These are phyloP conservation scores for Xerocomellus chrysenteron DNA, from an alignment of 768 basidiomycete genomes.

Conservation along the genomic window DNA sequence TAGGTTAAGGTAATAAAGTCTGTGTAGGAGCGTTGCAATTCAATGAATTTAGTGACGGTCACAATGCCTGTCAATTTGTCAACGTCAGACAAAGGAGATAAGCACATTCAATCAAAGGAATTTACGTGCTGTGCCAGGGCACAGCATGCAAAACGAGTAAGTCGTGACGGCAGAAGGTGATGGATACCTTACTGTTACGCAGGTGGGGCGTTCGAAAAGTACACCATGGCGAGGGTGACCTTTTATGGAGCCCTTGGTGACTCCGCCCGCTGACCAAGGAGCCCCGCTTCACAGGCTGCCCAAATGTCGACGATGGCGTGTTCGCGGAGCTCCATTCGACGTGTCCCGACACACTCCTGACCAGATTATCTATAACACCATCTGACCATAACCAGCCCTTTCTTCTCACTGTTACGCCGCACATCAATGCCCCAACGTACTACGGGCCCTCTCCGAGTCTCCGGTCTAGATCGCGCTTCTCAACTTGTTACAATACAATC, in stretches of 20 bases:
- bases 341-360: background rate
- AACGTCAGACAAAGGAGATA: slow-evolving; percentile 1
- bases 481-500: background rate
- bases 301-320: background rate
- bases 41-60: slow-evolving; percentile 21
- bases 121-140: background rate
- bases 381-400: slow-evolving; percentile 11
- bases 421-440: background rate
- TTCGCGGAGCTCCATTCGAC: slow-evolving; percentile 8
- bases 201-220: background rate
- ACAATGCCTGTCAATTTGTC: slow-evolving; percentile 8
- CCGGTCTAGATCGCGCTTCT: background rate
- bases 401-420: slow-evolving; percentile 10
- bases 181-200: slow-evolving; percentile 12
- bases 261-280: background rate
- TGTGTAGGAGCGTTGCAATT: slow-evolving; percentile 9
- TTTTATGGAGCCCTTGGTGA: background rate
- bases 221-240: background rate
- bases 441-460: background rate
- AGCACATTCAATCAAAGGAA: background rate
- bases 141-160: background rate
- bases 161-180: slow-evolving; percentile 8
- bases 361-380: slow-evolving; percentile 2
- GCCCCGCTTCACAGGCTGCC: background rate
- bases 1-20: slow-evolving; percentile 37